Conservation (phyloP, 345 rosid genomes). For the Xanthoceras sorbifolium region DNA sequence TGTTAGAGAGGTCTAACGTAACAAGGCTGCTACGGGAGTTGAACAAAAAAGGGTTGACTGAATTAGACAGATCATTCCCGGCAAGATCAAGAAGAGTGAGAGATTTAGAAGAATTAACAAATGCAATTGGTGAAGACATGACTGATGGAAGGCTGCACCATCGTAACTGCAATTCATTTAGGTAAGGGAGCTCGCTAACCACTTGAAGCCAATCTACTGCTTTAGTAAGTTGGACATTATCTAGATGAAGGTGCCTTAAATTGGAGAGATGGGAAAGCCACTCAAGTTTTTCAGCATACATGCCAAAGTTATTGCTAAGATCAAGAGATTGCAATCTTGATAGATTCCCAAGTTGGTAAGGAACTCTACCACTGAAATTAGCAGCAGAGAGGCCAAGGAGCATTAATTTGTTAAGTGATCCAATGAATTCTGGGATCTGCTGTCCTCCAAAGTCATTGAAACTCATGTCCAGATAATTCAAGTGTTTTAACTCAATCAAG, state of each 20-base stretch:
- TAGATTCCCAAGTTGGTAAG: constrained; percentile 1
- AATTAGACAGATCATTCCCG: not conserved
- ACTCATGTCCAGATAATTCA: not conserved
- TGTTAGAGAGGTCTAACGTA: not conserved
- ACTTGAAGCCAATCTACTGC: not conserved
- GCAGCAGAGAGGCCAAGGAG: not conserved
- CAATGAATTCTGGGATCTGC: not conserved
- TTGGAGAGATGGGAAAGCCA: not conserved
- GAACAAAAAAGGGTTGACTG: constrained; percentile 1
- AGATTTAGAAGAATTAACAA: constrained; percentile 16
- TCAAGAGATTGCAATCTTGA: not conserved
- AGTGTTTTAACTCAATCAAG: not conserved
- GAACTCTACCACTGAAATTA: not conserved
- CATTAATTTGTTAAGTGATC: not conserved
- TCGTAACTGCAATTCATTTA: not conserved
- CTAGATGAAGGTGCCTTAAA: not conserved
- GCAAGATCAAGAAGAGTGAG: constrained; percentile 18
- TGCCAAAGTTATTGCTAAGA: not conserved
- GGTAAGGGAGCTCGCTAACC: not conserved
- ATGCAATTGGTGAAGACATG: not conserved
- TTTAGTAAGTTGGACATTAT: not conserved
- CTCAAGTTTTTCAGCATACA: not conserved
- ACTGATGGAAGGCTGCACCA: not conserved
- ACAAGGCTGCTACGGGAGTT: not conserved
- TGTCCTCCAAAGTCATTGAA: not conserved